Conservation (phyloP, 495 filamentous ascomycete species). For the Podospora pseudopauciseta region DNA sequence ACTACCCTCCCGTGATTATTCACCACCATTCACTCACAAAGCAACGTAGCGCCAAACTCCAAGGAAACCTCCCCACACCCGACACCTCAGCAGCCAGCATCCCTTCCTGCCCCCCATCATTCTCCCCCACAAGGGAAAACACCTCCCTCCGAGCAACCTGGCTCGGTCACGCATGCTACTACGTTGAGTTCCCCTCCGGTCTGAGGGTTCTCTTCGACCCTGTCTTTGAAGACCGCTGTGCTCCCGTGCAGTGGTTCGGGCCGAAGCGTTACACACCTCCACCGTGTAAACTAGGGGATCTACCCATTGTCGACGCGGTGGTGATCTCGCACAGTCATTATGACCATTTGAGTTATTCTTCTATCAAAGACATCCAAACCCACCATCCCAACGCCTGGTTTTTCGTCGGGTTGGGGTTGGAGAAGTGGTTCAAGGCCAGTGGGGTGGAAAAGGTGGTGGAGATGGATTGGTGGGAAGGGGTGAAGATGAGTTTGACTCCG, state of each 20-base stretch:
- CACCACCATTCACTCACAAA: neutral
- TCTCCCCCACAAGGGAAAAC: constrained; percentile 55
- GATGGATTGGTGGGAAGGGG: constrained; percentile 93
- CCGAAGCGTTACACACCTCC: constrained; percentile 78
- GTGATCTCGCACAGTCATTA: constrained; percentile 94
- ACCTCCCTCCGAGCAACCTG: constrained; percentile 81
- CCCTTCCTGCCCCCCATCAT: constrained; percentile 59
- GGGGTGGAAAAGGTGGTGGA: constrained; percentile 77
- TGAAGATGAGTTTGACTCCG: constrained; percentile 60
- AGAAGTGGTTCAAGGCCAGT: constrained; percentile 70
- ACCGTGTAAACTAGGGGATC: constrained; percentile 73
- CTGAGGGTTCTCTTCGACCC: constrained; percentile 92
- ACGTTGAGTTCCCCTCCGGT: constrained; percentile 85
- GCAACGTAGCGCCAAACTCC: constrained; percentile 50
- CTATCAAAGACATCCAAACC: constrained; percentile 64
- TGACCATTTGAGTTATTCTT: constrained; percentile 80
- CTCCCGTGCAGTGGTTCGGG: constrained; percentile 65
- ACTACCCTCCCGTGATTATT: too few species aligned
- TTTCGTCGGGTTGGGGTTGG: constrained; percentile 85
- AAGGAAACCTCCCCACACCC: constrained; percentile 61
- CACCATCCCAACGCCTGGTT: constrained; percentile 78
- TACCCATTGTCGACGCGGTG: constrained; percentile 82
- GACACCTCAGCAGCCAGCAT: constrained; percentile 55
- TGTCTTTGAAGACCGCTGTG: constrained; percentile 86
- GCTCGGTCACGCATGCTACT: constrained; percentile 95